Percentiles rank a stretch among this genome's conserved stretches.
These are phyloP conservation scores for Pleurotus platypus DNA, from an alignment of 768 basidiomycete species.

Conservation along the genomic window DNA sequence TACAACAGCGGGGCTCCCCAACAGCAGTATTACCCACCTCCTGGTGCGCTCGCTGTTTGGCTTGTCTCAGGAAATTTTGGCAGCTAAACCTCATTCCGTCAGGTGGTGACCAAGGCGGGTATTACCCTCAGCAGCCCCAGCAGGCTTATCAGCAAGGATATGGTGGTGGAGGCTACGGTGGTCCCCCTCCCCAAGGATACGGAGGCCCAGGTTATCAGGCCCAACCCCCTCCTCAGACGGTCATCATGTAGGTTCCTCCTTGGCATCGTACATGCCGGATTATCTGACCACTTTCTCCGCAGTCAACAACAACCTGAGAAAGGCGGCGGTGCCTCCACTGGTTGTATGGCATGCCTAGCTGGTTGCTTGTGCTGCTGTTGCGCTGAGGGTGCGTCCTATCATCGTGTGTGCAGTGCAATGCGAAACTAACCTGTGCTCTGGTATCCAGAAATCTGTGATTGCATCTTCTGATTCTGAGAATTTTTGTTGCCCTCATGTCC, in stretches of 20 bases:
- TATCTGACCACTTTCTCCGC: not conserved
- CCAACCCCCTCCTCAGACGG: slow-evolving; percentile 63
- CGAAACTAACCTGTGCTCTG: slow-evolving; percentile 6
- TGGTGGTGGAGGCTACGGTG: slow-evolving; percentile 23
- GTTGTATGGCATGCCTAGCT: slow-evolving; percentile 65
- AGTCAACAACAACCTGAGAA: slow-evolving; percentile 56
- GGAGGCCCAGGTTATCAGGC: slow-evolving; percentile 54
- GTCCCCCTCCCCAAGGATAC: slow-evolving; percentile 33
- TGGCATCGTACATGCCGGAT: not conserved
- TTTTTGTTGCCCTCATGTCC: slow-evolving; percentile 6
- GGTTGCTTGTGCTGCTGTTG: slow-evolving; percentile 66
- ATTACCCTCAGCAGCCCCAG: slow-evolving; percentile 61
- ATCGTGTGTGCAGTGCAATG: not conserved
- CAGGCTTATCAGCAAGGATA: slow-evolving; percentile 56
- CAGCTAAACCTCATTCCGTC: not conserved
- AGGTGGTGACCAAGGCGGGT: slow-evolving; percentile 24
- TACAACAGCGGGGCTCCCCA: slow-evolving; percentile 51
- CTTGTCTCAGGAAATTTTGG: not conserved
- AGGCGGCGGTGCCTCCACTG: slow-evolving; percentile 33
- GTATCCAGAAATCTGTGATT: slow-evolving; percentile 66
- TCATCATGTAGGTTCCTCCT: slow-evolving; percentile 65
- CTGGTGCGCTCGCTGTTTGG: slow-evolving; percentile 29
- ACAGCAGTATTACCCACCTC: slow-evolving; percentile 51
- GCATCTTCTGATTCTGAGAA: slow-evolving; percentile 46
- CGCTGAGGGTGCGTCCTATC: slow-evolving; percentile 55